phyloP scores from a whole-genome alignment of 768 basidiomycete species.

The Mycena crocata region DNA sequence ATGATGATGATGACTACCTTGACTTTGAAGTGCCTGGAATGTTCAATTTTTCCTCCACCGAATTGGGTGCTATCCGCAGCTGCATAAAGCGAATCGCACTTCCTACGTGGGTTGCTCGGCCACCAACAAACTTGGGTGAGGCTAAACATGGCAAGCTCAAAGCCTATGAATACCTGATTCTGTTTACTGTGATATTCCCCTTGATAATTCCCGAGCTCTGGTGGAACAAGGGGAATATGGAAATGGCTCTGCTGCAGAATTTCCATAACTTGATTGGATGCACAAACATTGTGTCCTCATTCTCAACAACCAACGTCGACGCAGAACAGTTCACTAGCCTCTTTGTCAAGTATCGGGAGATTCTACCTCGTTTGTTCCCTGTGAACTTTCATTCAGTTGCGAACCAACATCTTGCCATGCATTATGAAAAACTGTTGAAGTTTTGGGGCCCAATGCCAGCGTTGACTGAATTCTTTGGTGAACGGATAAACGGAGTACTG shows the following conservation, averaged over 20 bases:
- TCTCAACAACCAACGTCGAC: conserved; percentile 32
- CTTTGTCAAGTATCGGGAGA: conserved; percentile 37
- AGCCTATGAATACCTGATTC: conserved; percentile 41
- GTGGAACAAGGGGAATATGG: conserved; percentile 27
- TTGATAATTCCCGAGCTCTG: conserved; percentile 45
- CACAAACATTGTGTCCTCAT: conserved; percentile 42
- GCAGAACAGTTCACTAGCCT: conserved; percentile 38
- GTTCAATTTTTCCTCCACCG: conserved; percentile 1
- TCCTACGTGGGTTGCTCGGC: conserved; percentile 36
- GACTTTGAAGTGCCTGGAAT: not conserved
- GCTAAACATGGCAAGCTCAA: conserved; percentile 48
- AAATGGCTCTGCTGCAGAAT: conserved; percentile 31
- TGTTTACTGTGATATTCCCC: conserved; percentile 44
- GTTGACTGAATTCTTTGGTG: conserved; percentile 46
- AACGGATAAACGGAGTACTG: conserved; percentile 45
- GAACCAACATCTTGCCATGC: conserved; percentile 50
- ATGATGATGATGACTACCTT: conserved; percentile 3
- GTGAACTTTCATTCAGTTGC: conserved; percentile 34
- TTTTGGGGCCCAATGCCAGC: conserved; percentile 44
- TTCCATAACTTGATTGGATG: conserved; percentile 41
- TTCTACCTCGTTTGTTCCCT: conserved; percentile 37
- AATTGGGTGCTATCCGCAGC: not conserved
- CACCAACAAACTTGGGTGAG: conserved; percentile 47
- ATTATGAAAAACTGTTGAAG: conserved; percentile 41
- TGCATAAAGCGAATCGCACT: conserved; percentile 20